A percentile compares a stretch with the other conserved stretches of the same genome.
phyloP scores from a whole-genome alignment of 305 asterid species.

The Solanum hybrid region DNA sequence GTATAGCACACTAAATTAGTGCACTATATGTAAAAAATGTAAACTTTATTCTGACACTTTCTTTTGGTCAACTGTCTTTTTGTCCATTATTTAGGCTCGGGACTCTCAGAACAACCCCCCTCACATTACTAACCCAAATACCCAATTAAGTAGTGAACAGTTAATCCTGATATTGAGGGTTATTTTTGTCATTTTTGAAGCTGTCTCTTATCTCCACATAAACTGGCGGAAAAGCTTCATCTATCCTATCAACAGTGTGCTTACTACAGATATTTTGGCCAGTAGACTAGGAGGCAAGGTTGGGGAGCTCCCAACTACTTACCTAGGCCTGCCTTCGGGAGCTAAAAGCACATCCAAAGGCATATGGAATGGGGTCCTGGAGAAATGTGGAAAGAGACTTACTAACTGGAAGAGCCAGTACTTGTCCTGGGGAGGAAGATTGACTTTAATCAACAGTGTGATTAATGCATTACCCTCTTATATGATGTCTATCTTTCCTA shows the following conservation, averaged over 20 bases:
- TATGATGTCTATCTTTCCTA: not conserved
- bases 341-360: not conserved
- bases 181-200: not conserved
- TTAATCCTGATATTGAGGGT: not conserved
- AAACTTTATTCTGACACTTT: not conserved
- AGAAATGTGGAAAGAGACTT: not conserved
- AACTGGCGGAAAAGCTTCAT: not conserved
- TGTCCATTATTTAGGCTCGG: not conserved
- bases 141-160: not conserved
- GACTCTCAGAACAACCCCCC: not conserved
- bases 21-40: not conserved
- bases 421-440: not conserved
- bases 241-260: not conserved
- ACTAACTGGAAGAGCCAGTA: not conserved
- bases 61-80: not conserved
- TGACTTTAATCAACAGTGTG: not conserved
- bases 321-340: not conserved
- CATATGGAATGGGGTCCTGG: not conserved
- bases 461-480: not conserved
- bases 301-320: not conserved
- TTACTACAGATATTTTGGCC: not conserved
- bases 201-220: not conserved
- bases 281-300: not conserved
- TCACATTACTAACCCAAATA: not conserved
- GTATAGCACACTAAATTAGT: not conserved